A percentile compares a stretch with the other conserved stretches of the same genome.
phyloP scores from a whole-genome alignment of 179 eudicot genomes.

The Pouteria campechiana region DNA sequence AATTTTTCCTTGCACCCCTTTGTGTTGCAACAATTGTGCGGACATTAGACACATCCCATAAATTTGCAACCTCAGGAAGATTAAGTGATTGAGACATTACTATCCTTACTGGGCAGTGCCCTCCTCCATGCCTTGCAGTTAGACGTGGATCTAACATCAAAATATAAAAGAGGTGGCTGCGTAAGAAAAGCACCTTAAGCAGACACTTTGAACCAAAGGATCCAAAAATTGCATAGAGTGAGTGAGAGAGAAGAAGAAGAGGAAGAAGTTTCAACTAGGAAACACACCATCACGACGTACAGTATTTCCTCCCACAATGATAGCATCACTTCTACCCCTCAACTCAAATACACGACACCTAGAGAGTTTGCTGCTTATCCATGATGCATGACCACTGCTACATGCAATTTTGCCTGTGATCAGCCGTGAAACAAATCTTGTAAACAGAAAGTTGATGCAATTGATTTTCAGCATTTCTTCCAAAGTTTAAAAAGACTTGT shows the following conservation, averaged over 20 bases:
- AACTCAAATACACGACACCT: conserved; percentile 89
- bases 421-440: neutral
- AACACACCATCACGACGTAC: conserved; percentile 89
- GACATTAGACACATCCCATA: conserved; percentile 83
- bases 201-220: conserved; percentile 4
- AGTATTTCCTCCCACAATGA: conserved; percentile 97
- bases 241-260: neutral
- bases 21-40: conserved; percentile 88
- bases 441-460: too few relatives aligned
- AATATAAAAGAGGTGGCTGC: conserved; percentile 10
- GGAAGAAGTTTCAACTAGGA: conserved; percentile 5
- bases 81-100: conserved; percentile 85
- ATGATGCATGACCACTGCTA: conserved; percentile 77
- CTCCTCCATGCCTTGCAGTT: conserved; percentile 92
- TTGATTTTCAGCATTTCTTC: neutral
- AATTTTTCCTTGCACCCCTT: conserved; percentile 81
- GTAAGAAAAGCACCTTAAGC: conserved; percentile 9
- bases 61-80: conserved; percentile 79
- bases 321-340: conserved; percentile 93
- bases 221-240: too few relatives aligned
- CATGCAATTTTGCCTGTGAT: conserved; percentile 79
- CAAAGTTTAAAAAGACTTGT: too few relatives aligned
- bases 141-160: conserved; percentile 62
- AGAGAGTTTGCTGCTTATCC: conserved; percentile 84
- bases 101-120: conserved; percentile 74